Percentiles rank a stretch among this genome's conserved stretches.
Conservation (phyloP, 768 basidiomycete species). For the Heimioporus sp. region DNA sequence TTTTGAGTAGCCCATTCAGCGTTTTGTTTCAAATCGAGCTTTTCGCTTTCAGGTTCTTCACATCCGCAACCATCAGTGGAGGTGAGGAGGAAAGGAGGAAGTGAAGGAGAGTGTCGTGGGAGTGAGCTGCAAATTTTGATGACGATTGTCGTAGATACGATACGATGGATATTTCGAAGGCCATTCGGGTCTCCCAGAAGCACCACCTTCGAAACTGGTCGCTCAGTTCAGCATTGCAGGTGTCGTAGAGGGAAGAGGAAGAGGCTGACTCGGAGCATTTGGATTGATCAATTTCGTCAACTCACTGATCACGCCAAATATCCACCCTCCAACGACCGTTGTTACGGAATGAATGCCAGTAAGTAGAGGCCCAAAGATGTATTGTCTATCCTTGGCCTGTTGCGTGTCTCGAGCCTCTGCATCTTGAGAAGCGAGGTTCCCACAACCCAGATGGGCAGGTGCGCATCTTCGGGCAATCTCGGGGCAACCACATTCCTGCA, state of each 20-base stretch:
- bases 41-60: constrained; percentile 44
- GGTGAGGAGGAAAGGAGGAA: constrained; percentile 18
- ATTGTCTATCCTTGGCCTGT: constrained; percentile 34
- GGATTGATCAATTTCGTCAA: constrained; percentile 19
- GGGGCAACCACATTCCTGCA: too few species aligned
- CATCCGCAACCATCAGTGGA: constrained; percentile 30
- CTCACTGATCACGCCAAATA: too few species aligned
- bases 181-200: constrained; percentile 16
- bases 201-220: constrained; percentile 20
- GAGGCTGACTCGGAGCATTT: not conserved
- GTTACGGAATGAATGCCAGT: constrained; percentile 51
- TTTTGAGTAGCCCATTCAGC: constrained; percentile 39
- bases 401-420: constrained; percentile 35
- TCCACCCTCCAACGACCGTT: constrained; percentile 64
- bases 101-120: constrained; percentile 48
- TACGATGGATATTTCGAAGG: constrained; percentile 39
- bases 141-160: constrained; percentile 27
- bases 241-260: constrained; percentile 27
- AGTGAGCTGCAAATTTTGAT: constrained; percentile 63
- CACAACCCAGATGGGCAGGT: constrained; percentile 40
- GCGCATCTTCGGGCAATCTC: constrained; percentile 43
- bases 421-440: constrained; percentile 45
- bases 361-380: constrained; percentile 38
- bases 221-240: constrained; percentile 18
- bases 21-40: constrained; percentile 39